A percentile compares a stretch with the other conserved stretches of the same genome.
Conservation (phyloP, 179 eudicot species). For the Gypsophila paniculata region DNA sequence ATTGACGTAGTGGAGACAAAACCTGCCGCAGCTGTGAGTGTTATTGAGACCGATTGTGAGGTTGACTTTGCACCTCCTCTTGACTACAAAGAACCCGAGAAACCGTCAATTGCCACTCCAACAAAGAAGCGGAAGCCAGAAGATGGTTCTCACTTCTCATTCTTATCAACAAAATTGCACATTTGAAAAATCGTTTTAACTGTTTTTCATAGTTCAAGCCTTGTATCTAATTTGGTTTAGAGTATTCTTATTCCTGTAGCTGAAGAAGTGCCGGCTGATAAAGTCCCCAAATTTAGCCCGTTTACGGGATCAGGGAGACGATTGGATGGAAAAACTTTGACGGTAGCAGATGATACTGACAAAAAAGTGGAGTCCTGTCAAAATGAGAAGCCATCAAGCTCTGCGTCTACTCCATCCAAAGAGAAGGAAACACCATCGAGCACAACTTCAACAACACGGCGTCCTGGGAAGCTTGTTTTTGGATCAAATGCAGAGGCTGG, state of each 20-base stretch:
- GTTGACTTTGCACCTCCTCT: conserved; percentile 41
- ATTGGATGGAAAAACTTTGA: conserved; percentile 33
- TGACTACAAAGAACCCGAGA: conserved; percentile 36
- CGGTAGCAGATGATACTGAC: conserved; percentile 19
- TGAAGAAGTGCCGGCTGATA: conserved; percentile 30
- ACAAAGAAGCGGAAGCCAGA: conserved; percentile 29
- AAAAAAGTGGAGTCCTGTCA: conserved; percentile 14
- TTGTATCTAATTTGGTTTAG: neutral
- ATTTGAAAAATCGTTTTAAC: neutral
- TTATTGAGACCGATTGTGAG: conserved; percentile 39
- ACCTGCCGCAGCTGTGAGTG: conserved; percentile 38
- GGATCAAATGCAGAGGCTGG: conserved; percentile 27
- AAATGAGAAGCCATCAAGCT: conserved; percentile 18
- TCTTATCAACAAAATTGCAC: conserved; percentile 4
- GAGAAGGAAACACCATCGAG: conserved; percentile 27
- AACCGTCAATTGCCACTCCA: conserved; percentile 23
- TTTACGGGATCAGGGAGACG: conserved; percentile 38
- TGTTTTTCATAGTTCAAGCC: neutral
- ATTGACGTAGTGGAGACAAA: conserved; percentile 35
- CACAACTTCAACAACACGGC: conserved; percentile 16
- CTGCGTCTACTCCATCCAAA: conserved; percentile 21
- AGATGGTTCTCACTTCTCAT: conserved; percentile 21
- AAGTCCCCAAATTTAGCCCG: conserved; percentile 32
- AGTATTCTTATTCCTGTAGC: conserved; percentile 9
- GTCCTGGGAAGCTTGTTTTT: conserved; percentile 32